Evolutionary conservation across 2,329 filamentous ascomycete genomes (phyloP).

Genomic region (Aquanectria penicillioides): DNA sequence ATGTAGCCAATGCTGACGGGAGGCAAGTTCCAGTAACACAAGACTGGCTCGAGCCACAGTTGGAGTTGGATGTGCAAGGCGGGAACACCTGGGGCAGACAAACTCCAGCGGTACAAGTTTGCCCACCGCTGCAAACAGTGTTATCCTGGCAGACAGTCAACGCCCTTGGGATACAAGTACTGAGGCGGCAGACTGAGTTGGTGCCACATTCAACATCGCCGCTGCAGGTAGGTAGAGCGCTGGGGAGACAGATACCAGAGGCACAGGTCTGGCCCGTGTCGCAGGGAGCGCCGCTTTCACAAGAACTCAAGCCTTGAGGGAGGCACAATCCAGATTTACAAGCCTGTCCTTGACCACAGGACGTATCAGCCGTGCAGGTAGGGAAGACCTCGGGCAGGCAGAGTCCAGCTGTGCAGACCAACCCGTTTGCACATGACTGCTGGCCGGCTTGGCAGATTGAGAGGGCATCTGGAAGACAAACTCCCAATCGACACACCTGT

Average conservation of each 20-base stretch:
- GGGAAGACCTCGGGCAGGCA: conserved; percentile 2
- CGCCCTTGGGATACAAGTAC: not conserved
- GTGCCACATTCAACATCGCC: not conserved
- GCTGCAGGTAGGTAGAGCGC: not conserved
- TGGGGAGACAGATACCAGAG: conserved; percentile 4
- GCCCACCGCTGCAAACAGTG: not conserved
- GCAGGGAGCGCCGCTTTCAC: not conserved
- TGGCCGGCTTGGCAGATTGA: not conserved
- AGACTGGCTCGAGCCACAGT: not conserved
- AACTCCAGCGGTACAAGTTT: conserved; percentile 2
- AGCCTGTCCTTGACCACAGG: not conserved
- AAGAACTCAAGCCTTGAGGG: not conserved
- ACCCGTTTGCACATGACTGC: not conserved
- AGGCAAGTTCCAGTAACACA: conserved; percentile 1
- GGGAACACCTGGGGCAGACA: conserved; percentile 9
- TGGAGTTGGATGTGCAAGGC: not conserved
- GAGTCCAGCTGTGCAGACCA: conserved; percentile 4
- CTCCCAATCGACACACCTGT: conserved; percentile 5
- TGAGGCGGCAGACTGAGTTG: not conserved
- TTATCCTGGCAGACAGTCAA: not conserved
- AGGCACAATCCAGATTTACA: conserved; percentile 5
- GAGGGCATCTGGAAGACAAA: conserved; percentile 1
- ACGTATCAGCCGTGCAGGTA: not conserved
- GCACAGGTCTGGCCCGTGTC: not conserved
- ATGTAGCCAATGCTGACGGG: not conserved